Evolutionary conservation across 768 basidiomycete species (phyloP).

Genomic region (Boletus sensibilis): DNA sequence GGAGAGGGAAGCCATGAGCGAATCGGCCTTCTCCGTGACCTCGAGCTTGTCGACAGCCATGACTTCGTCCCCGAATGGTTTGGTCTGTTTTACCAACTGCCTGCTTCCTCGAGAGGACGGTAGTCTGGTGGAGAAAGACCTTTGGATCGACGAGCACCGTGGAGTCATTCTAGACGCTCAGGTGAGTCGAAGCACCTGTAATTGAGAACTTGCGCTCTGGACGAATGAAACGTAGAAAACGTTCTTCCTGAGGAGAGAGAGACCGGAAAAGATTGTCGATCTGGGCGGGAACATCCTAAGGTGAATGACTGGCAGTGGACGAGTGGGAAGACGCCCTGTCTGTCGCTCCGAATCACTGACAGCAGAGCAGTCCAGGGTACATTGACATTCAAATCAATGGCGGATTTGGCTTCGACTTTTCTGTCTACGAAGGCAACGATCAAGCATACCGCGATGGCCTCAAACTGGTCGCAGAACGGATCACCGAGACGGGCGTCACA

Average conservation of each 20-base stretch:
- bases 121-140: slow-evolving; percentile 64
- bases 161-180: slow-evolving; percentile 78
- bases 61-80: slow-evolving; percentile 46
- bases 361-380: slow-evolving; percentile 64
- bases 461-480: slow-evolving; percentile 66
- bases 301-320: slow-evolving; percentile 32
- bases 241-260: slow-evolving; percentile 59
- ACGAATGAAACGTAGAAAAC: slow-evolving; percentile 47
- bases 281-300: slow-evolving; percentile 77
- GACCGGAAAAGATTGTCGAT: slow-evolving; percentile 66
- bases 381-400: slow-evolving; percentile 91
- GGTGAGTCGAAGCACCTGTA: slow-evolving; percentile 35
- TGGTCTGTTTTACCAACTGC: slow-evolving; percentile 88
- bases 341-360: slow-evolving; percentile 7
- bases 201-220: background rate
- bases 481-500: slow-evolving; percentile 86
- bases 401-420: slow-evolving; percentile 86
- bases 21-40: slow-evolving; percentile 1
- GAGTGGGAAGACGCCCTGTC: background rate
- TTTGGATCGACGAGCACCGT: slow-evolving; percentile 76
- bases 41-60: slow-evolving; percentile 17
- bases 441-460: slow-evolving; percentile 66
- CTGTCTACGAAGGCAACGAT: slow-evolving; percentile 73
- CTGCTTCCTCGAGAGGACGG: slow-evolving; percentile 79
- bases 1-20: background rate